Conservation (phyloP, 306 rosid genomes). For the Sechiopsis laciniata region DNA sequence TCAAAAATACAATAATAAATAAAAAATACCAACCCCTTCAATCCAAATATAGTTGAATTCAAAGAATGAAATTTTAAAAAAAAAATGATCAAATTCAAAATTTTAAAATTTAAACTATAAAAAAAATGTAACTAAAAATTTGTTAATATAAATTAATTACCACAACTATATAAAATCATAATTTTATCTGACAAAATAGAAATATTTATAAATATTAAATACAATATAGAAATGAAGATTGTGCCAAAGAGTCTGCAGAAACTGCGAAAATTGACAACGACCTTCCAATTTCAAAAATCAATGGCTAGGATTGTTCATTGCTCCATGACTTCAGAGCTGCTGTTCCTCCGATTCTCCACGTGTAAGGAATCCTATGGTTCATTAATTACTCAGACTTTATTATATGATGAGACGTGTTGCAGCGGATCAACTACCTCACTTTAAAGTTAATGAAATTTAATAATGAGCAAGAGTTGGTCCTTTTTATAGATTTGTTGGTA, state of each 20-base stretch:
- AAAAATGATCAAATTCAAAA: neutral
- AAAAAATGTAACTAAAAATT: too few species aligned
- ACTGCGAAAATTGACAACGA: neutral
- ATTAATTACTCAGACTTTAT: neutral
- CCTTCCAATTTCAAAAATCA: slow-evolving; percentile 9
- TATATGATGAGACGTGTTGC: neutral
- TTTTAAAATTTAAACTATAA: neutral
- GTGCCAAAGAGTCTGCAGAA: neutral
- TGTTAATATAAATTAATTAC: neutral
- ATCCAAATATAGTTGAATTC: too few species aligned
- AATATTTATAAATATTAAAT: neutral
- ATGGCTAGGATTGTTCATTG: neutral
- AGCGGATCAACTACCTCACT: neutral
- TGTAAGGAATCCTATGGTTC: neutral
- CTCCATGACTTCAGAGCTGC: neutral
- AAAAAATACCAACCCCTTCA: too few species aligned
- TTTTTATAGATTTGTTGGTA: slow-evolving; percentile 19
- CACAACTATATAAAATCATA: neutral
- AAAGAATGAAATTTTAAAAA: too few species aligned
- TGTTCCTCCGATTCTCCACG: neutral
- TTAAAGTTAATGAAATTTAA: neutral
- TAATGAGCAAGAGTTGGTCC: neutral
- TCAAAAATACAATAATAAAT: too few species aligned
- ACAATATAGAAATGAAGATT: neutral
- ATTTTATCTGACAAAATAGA: neutral